A percentile compares a stretch with the other conserved stretches of the same genome.
Conservation (phyloP, 176 grass and related monocot species). For the Metroxylon sagu region DNA sequence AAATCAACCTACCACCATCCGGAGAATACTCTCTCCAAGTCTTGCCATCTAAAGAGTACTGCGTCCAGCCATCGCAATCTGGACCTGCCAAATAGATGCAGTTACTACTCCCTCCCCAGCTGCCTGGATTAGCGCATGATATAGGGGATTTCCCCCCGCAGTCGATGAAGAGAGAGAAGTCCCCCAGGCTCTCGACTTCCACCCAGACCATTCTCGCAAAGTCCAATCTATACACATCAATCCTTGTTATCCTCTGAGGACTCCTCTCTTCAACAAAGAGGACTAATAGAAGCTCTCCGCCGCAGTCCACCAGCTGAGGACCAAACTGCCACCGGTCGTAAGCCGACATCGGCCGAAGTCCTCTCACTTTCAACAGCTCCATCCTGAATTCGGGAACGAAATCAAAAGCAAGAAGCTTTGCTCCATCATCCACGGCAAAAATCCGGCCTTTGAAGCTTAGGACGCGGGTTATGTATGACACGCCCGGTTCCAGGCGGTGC, state of each 20-base stretch:
- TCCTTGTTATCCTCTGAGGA: background rate
- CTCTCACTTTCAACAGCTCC: too few relatives aligned
- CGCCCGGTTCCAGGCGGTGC: background rate
- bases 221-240: slow-evolving; percentile 12
- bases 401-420: slow-evolving; percentile 16
- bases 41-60: slow-evolving; percentile 7
- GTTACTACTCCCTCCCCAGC: slow-evolving; percentile 17
- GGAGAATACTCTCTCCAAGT: background rate
- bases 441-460: slow-evolving; percentile 8
- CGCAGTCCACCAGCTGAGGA: slow-evolving; percentile 13
- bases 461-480: slow-evolving; percentile 5
- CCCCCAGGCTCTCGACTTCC: slow-evolving; percentile 10
- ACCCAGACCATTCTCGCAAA: slow-evolving; percentile 22
- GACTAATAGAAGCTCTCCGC: slow-evolving; percentile 8
- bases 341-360: background rate
- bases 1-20: too few relatives aligned
- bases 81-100: slow-evolving; percentile 11
- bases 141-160: slow-evolving; percentile 15
- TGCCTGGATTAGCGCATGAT: slow-evolving; percentile 11
- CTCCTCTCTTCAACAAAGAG: background rate
- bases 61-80: background rate
- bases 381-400: slow-evolving; percentile 1
- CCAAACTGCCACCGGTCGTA: slow-evolving; percentile 16
- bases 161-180: slow-evolving; percentile 18
- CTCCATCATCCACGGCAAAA: too few relatives aligned